phyloP scores from a whole-genome alignment of 2,329 filamentous ascomycete species.

The Diaporthe sp. region DNA sequence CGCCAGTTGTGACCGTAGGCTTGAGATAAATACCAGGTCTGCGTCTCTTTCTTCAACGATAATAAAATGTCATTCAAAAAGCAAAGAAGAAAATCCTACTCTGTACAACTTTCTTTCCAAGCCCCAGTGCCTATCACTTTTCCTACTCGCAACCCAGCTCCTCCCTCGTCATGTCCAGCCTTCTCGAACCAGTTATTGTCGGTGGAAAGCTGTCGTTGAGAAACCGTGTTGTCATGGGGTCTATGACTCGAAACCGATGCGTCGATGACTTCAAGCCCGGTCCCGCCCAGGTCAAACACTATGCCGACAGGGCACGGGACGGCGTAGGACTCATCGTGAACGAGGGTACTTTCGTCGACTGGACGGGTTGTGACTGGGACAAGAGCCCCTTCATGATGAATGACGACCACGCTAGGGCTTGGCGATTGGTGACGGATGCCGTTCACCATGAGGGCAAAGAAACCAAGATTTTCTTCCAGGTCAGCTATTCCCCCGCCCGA shows the following conservation, averaged over 20 bases:
- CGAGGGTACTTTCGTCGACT: slow-evolving; percentile 37
- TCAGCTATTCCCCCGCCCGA: too few relatives aligned
- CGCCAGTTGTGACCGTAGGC: not conserved
- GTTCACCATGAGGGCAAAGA: slow-evolving; percentile 51
- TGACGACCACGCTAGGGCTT: slow-evolving; percentile 50
- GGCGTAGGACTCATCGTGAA: slow-evolving; percentile 24
- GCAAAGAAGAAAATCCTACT: not conserved
- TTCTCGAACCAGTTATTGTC: not conserved
- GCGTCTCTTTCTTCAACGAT: not conserved
- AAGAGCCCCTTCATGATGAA: slow-evolving; percentile 34
- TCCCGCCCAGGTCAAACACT: not conserved
- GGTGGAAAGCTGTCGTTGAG: not conserved
- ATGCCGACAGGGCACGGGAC: slow-evolving; percentile 10
- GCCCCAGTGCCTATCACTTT: not conserved
- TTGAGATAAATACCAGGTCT: not conserved
- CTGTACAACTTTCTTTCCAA: not conserved
- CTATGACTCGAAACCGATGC: slow-evolving; percentile 29
- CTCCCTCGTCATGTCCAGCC: not conserved
- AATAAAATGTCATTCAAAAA: not conserved
- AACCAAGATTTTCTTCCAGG: too few relatives aligned
- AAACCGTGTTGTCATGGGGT: slow-evolving; percentile 25
- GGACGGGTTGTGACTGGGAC: slow-evolving; percentile 1
- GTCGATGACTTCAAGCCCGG: slow-evolving; percentile 22
- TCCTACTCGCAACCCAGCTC: not conserved
- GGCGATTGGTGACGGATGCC: slow-evolving; percentile 65